Conservation (phyloP, 2,329 filamentous ascomycete genomes). For the Trichophyton simii region DNA sequence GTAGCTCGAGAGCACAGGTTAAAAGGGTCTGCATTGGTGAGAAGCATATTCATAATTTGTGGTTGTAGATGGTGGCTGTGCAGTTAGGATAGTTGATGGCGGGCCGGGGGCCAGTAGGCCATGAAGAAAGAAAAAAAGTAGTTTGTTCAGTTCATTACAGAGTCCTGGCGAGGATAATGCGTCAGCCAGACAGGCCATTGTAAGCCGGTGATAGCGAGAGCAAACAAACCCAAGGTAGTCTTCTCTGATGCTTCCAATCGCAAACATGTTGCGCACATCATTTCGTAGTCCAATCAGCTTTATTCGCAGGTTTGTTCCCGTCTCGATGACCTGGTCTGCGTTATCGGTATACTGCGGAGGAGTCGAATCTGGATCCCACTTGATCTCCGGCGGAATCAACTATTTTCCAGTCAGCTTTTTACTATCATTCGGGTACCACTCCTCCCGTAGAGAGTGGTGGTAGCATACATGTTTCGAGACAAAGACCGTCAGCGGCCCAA, state of each 20-base stretch:
- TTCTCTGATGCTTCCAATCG: constrained; percentile 93
- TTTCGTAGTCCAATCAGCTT: constrained; percentile 90
- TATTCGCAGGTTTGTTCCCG: constrained; percentile 80
- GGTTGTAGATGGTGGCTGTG: no score
- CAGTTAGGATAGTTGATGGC: no score
- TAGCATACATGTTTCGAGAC: constrained; percentile 56
- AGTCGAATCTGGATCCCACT: constrained; percentile 88
- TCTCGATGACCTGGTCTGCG: constrained; percentile 84
- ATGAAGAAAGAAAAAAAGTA: not conserved
- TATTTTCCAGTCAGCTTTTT: constrained; percentile 28
- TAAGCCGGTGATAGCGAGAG: not conserved
- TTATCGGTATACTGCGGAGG: constrained; percentile 96
- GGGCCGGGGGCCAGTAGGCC: not conserved
- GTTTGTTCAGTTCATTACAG: constrained; percentile 5
- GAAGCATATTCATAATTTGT: no score
- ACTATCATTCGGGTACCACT: not conserved
- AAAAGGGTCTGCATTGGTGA: not conserved
- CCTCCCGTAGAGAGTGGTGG: constrained; percentile 5
- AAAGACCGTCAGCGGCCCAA: constrained; percentile 38
- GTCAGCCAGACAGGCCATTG: not conserved
- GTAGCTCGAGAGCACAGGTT: not conserved
- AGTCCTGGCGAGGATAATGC: constrained; percentile 6
- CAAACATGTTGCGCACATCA: constrained; percentile 90
- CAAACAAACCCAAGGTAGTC: constrained; percentile 37
- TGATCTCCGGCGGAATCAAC: constrained; percentile 85